Percentiles rank a stretch among this genome's conserved stretches.
phyloP scores from a whole-genome alignment of 1,284 basidiomycete species.

The Trametes versicolor region DNA sequence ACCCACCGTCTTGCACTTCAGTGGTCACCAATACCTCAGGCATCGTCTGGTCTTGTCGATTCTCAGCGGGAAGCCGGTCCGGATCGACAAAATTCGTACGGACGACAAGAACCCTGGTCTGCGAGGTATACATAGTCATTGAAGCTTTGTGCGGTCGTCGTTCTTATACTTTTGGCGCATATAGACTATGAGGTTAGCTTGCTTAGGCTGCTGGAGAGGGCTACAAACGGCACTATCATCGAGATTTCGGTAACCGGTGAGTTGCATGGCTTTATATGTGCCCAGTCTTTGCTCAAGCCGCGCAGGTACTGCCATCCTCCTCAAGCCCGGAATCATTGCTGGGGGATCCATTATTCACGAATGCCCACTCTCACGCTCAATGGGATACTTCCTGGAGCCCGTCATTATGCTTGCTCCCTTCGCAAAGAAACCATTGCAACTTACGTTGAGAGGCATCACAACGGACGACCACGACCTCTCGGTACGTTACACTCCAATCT shows the following conservation, averaged over 20 bases:
- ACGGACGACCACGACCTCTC: slow-evolving; percentile 91
- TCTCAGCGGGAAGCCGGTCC: slow-evolving; percentile 87
- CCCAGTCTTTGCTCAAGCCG: background rate
- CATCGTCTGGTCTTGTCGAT: slow-evolving; percentile 89
- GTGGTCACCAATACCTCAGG: slow-evolving; percentile 86
- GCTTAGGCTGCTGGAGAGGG: slow-evolving; percentile 88
- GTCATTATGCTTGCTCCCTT: slow-evolving; percentile 93
- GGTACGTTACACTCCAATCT: slow-evolving; percentile 55
- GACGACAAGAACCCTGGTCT: slow-evolving; percentile 96
- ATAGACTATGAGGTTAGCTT: slow-evolving; percentile 95
- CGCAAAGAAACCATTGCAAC: slow-evolving; percentile 86
- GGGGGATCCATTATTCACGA: slow-evolving; percentile 89
- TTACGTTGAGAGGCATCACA: slow-evolving; percentile 91
- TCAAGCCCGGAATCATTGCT: slow-evolving; percentile 92
- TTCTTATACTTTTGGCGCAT: slow-evolving; percentile 4
- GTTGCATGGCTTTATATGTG: slow-evolving; percentile 12
- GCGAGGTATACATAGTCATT: slow-evolving; percentile 62
- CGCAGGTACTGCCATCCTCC: slow-evolving; percentile 86
- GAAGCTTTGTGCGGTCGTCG: background rate
- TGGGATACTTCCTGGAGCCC: slow-evolving; percentile 96
- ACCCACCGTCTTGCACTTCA: slow-evolving; percentile 62
- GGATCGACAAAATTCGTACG: slow-evolving; percentile 90
- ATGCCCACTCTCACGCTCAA: slow-evolving; percentile 85
- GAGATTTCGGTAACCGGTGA: slow-evolving; percentile 97
- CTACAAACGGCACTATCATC: slow-evolving; percentile 95